Conservation (phyloP, 257 asterid genomes). For the Handroanthus guayacan region DNA sequence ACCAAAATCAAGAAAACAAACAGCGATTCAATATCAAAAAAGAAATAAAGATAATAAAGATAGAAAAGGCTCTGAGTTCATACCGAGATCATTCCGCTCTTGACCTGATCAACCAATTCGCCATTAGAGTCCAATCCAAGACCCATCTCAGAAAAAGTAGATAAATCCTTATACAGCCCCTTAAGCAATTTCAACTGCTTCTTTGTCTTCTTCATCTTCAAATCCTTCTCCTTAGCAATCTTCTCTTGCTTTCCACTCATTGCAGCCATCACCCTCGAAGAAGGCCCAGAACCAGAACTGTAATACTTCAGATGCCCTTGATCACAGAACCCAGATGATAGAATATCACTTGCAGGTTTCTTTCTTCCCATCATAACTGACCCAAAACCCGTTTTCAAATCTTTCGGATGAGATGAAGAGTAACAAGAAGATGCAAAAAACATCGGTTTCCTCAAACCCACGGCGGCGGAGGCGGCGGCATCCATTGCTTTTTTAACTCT, state of each 20-base stretch:
- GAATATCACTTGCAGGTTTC: conserved; percentile 5
- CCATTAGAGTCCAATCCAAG: conserved; percentile 50
- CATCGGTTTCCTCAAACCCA: conserved; percentile 40
- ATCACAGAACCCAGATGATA: conserved; percentile 49
- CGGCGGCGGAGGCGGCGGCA: conserved; percentile 33
- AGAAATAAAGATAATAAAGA: background rate
- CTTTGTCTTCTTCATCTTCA: conserved; percentile 55
- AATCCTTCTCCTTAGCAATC: conserved; percentile 37
- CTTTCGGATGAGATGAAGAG: conserved; percentile 10
- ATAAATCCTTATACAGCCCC: conserved; percentile 60
- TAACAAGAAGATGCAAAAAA: conserved; percentile 25
- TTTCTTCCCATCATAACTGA: conserved; percentile 18
- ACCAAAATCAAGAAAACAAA: background rate
- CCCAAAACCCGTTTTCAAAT: conserved; percentile 5
- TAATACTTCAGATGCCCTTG: conserved; percentile 65
- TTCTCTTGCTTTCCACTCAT: conserved; percentile 40
- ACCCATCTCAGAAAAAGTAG: conserved; percentile 55
- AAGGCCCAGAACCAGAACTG: background rate
- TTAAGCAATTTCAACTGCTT: conserved; percentile 71
- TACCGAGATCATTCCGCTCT: conserved; percentile 67
- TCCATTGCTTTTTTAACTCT: conserved; percentile 36
- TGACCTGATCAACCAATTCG: conserved; percentile 52
- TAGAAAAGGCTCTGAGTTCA: background rate
- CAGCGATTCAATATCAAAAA: too few relatives aligned
- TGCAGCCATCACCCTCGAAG: conserved; percentile 26